Percentiles rank a stretch among this genome's conserved stretches.
These are phyloP conservation scores for Helotiales sp. DNA, from an alignment of 2,329 filamentous ascomycete species.

Conservation along the genomic window DNA sequence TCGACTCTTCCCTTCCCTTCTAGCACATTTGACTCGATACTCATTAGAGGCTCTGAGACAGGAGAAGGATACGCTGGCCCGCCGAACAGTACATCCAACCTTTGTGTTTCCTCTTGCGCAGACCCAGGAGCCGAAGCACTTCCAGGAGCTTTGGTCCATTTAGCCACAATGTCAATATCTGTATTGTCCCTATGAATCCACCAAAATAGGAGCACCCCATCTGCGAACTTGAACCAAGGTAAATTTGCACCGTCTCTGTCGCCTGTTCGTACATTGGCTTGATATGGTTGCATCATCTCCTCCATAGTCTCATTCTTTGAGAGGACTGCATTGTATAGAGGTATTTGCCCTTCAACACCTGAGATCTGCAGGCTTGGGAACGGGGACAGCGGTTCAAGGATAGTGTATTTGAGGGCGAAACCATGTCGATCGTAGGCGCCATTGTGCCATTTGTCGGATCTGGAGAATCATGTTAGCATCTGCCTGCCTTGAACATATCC, in stretches of 20 bases:
- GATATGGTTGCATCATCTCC: background rate
- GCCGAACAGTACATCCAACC: background rate
- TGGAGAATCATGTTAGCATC: constrained; percentile 3
- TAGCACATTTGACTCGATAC: background rate
- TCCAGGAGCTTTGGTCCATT: background rate
- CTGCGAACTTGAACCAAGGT: constrained; percentile 18
- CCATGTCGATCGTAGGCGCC: background rate
- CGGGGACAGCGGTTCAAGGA: background rate
- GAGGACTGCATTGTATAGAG: background rate
- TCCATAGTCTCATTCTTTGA: background rate
- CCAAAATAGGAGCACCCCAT: constrained; percentile 15
- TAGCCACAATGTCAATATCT: background rate
- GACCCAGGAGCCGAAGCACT: background rate
- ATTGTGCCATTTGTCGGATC: background rate
- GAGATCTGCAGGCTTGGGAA: background rate
- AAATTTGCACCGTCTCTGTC: constrained; percentile 15
- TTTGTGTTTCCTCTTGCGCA: no score
- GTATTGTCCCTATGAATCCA: constrained; percentile 11
- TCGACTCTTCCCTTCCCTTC: background rate
- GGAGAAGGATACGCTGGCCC: background rate
- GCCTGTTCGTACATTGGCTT: constrained; percentile 6
- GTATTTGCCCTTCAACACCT: background rate
- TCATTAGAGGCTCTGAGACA: background rate
- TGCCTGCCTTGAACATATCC: background rate
- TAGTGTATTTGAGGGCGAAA: constrained; percentile 14